These are phyloP conservation scores for Voacanga thouarsii DNA, from an alignment of 257 asterid species.

Conservation along the genomic window DNA sequence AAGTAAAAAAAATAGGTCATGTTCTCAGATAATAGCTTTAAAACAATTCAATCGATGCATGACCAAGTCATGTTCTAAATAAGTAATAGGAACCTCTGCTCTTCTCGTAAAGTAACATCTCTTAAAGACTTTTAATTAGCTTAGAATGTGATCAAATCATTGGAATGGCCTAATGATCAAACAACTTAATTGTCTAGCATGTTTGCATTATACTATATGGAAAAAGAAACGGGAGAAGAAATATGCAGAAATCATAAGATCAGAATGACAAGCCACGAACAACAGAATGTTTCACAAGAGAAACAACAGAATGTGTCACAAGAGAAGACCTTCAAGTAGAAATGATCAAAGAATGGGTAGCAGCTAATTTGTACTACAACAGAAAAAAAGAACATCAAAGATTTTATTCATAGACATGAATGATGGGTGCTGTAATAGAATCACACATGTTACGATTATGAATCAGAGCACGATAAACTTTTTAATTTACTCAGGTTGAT, in stretches of 20 bases:
- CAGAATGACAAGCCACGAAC: background rate
- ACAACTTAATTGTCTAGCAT: background rate
- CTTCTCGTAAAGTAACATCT: background rate
- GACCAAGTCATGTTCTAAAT: background rate
- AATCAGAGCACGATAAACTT: background rate
- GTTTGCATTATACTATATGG: too few species aligned
- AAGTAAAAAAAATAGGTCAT: too few species aligned
- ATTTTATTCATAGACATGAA: too few species aligned
- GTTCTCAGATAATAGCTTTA: background rate
- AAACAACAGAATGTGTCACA: background rate
- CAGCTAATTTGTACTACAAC: too few species aligned
- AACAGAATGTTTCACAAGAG: too few species aligned
- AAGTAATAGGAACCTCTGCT: background rate
- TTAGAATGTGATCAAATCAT: background rate
- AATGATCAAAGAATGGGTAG: too few species aligned
- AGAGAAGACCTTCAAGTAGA: background rate
- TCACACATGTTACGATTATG: background rate
- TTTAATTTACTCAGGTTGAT: background rate
- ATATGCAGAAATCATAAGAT: background rate
- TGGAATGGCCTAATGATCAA: background rate
- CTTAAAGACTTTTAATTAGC: background rate
- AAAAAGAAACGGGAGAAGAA: background rate
- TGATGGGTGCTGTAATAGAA: background rate
- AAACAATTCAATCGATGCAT: background rate
- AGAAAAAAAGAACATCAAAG: too few species aligned